Percentiles rank a stretch among this genome's conserved stretches.
Evolutionary conservation across 306 rosid genomes (phyloP).

Genomic region (Arachis hypogaea): DNA sequence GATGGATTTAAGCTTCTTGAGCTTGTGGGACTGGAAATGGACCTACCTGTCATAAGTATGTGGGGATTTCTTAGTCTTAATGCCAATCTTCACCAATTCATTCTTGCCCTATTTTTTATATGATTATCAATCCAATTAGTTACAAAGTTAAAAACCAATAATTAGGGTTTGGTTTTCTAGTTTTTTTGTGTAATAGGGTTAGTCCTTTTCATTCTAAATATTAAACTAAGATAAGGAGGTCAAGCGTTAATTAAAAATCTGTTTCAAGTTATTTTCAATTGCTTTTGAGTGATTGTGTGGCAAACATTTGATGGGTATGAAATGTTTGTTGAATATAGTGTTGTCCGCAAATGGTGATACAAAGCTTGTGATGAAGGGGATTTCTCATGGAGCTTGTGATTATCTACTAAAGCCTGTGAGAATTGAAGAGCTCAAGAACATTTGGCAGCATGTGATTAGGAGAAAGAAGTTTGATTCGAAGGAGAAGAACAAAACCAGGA

Average conservation of each 20-base stretch:
- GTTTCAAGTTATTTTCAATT: not conserved
- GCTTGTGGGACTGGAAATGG: slow-evolving; percentile 98
- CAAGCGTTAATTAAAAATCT: not conserved
- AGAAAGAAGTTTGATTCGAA: slow-evolving; percentile 80
- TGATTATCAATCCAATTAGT: slow-evolving; percentile 9
- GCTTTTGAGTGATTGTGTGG: not conserved
- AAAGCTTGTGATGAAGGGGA: slow-evolving; percentile 95
- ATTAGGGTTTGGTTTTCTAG: slow-evolving; percentile 21
- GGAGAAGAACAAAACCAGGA: slow-evolving; percentile 57
- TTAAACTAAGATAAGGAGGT: not conserved
- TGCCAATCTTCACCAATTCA: slow-evolving; percentile 6
- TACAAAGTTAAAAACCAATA: not conserved
- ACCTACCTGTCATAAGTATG: slow-evolving; percentile 98
- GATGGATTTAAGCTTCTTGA: slow-evolving; percentile 99
- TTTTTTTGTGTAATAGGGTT: not conserved
- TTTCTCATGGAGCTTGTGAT: slow-evolving; percentile 97
- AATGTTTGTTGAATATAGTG: slow-evolving; percentile 61
- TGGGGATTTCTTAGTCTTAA: not conserved
- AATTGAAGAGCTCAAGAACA: slow-evolving; percentile 90
- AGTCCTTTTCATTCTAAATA: slow-evolving; percentile 3
- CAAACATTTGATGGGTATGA: slow-evolving; percentile 19
- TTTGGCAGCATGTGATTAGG: slow-evolving; percentile 96
- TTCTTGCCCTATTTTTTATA: slow-evolving; percentile 12
- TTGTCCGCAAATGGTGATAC: slow-evolving; percentile 83
- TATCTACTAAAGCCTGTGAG: slow-evolving; percentile 95